Percentiles rank a stretch among this genome's conserved stretches.
These are phyloP conservation scores for Pseudonectria foliicola DNA, from an alignment of 2,329 filamentous ascomycete genomes.

Conservation along the genomic window DNA sequence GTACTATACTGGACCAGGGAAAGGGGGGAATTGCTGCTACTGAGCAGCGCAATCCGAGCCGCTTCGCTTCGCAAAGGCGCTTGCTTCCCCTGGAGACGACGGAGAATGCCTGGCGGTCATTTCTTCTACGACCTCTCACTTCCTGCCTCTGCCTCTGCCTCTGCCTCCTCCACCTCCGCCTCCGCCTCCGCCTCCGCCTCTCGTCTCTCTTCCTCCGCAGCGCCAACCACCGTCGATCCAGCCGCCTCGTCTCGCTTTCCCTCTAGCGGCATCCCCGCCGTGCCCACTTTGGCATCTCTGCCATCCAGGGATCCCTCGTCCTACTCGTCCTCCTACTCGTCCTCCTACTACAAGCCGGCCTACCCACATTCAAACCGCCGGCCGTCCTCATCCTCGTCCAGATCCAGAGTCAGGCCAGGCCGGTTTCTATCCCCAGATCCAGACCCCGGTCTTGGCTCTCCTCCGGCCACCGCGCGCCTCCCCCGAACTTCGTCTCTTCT, in stretches of 20 bases:
- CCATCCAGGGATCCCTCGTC: too few relatives aligned
- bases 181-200: slow-evolving; percentile 12
- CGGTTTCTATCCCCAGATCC: slow-evolving; percentile 4
- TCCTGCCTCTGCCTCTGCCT: slow-evolving; percentile 7
- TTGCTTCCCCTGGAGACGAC: slow-evolving; percentile 4
- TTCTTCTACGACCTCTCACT: slow-evolving; percentile 16
- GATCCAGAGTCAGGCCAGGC: too few relatives aligned
- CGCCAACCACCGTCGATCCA: too few relatives aligned
- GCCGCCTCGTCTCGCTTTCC: too few relatives aligned
- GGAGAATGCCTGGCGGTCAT: slow-evolving; percentile 22
- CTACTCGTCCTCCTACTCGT: too few relatives aligned
- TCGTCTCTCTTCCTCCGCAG: too few relatives aligned
- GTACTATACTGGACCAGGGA: too few relatives aligned
- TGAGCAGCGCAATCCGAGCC: slow-evolving; percentile 10
- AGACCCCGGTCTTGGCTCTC: slow-evolving; percentile 20
- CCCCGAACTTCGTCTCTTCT: slow-evolving; percentile 39
- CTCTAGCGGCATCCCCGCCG: too few relatives aligned
- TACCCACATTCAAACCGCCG: background rate
- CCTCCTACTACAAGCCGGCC: too few relatives aligned
- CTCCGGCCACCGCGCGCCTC: slow-evolving; percentile 25
- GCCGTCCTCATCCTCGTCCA: slow-evolving; percentile 11
- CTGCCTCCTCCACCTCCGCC: slow-evolving; percentile 11
- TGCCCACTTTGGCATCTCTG: too few relatives aligned
- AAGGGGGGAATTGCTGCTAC: too few relatives aligned
- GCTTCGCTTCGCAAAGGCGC: slow-evolving; percentile 16